Conservation (phyloP, 176 grass and related monocot genomes). For the Oryza australiensis region DNA sequence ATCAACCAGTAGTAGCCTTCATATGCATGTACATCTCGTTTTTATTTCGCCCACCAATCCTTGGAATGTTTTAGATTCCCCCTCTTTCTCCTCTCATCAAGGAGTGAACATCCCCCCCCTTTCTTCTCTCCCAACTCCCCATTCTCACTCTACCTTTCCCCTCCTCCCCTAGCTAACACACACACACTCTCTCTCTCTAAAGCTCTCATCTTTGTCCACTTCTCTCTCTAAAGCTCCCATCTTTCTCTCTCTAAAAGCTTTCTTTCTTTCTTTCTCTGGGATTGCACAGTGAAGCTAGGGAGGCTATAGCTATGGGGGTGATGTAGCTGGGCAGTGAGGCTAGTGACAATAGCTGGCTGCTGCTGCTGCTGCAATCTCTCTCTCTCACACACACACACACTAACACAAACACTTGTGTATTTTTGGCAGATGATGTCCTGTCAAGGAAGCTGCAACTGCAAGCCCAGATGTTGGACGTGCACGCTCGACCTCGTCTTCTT, state of each 20-base stretch:
- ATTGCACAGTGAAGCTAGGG: constrained; percentile 64
- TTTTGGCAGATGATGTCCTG: constrained; percentile 99
- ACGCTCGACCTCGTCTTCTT: constrained; percentile 14
- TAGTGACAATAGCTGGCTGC: constrained; percentile 41
- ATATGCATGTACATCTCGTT: constrained; percentile 40
- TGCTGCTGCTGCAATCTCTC: constrained; percentile 29
- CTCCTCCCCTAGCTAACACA: constrained; percentile 21
- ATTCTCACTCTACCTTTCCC: constrained; percentile 32
- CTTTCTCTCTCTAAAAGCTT: constrained; percentile 31
- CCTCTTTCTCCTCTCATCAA: constrained; percentile 20
- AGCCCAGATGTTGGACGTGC: constrained; percentile 54
- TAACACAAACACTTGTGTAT: constrained; percentile 55
- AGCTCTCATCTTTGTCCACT: neutral
- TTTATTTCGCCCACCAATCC: constrained; percentile 53
- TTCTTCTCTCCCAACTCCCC: constrained; percentile 36
- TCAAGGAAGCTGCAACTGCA: constrained; percentile 88
- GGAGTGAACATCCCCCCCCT: neutral
- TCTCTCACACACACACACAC: constrained; percentile 39
- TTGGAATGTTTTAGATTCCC: constrained; percentile 96
- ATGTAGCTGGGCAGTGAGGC: neutral
- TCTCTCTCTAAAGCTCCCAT: neutral
- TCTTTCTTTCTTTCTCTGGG: constrained; percentile 10
- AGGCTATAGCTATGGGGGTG: neutral
- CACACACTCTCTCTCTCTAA: constrained; percentile 24
- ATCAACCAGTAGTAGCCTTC: neutral